Evolutionary conservation across 2,329 filamentous ascomycete species (phyloP).

Genomic region (Sporothrix brasiliensis): DNA sequence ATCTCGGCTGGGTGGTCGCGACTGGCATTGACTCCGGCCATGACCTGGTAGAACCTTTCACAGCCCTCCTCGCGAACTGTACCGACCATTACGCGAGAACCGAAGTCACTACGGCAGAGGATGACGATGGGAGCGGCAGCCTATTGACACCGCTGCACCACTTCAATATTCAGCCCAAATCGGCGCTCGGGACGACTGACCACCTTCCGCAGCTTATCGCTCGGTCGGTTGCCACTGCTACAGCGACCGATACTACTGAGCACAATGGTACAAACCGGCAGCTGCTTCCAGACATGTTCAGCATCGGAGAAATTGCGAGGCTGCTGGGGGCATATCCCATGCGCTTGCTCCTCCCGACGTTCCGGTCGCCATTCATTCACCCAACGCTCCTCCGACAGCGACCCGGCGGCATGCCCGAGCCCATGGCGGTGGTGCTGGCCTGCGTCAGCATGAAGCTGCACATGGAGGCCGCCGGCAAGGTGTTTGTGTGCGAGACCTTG

Average conservation of each 20-base stretch:
- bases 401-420: not conserved
- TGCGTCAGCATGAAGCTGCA: constrained; percentile 14
- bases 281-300: not conserved
- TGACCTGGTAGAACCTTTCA: too few relatives aligned
- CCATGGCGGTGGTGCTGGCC: not conserved
- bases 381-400: not conserved
- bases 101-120: too few relatives aligned
- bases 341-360: not conserved
- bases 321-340: not conserved
- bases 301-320: not conserved
- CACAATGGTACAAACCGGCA: not conserved
- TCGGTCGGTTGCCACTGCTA: not conserved
- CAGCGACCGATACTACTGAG: too few relatives aligned
- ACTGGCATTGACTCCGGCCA: too few relatives aligned
- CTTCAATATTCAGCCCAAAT: not conserved
- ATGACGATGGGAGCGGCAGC: too few relatives aligned
- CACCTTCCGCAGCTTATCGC: not conserved
- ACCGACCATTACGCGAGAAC: too few relatives aligned
- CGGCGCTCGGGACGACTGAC: not conserved
- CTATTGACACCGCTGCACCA: too few relatives aligned
- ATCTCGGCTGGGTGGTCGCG: too few relatives aligned
- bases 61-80: too few relatives aligned
- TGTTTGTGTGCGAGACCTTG: constrained; percentile 6
- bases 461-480: not conserved
- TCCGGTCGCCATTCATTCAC: not conserved